phyloP scores from a whole-genome alignment of 1,284 basidiomycete species.

The Thecaphora thlaspeos region DNA sequence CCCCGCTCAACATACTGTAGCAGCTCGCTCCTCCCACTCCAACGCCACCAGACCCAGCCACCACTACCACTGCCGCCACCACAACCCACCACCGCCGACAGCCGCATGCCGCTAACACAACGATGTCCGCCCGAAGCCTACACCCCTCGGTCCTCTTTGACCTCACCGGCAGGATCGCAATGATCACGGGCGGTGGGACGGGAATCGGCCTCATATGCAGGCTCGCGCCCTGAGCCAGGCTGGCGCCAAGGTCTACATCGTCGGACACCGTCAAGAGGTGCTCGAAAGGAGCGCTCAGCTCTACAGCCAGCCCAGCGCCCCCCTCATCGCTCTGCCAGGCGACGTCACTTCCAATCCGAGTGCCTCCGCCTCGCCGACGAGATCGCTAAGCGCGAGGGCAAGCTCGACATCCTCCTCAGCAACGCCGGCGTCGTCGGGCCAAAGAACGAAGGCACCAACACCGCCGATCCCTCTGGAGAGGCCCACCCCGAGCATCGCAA shows the following conservation, averaged over 20 bases:
- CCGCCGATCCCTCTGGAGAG: constrained; percentile 22
- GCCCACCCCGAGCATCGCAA: constrained; percentile 36
- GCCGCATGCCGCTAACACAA: not conserved
- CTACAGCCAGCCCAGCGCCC: constrained; percentile 24
- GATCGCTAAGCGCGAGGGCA: constrained; percentile 26
- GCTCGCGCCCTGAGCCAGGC: constrained; percentile 71
- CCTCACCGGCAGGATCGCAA: constrained; percentile 62
- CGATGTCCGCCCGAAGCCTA: constrained; percentile 1
- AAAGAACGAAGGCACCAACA: constrained; percentile 34
- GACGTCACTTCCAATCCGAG: constrained; percentile 21
- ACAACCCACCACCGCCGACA: no score
- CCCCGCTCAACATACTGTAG: no score
- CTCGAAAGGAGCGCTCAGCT: constrained; percentile 31
- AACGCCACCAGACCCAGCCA: no score
- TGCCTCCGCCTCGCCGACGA: constrained; percentile 25
- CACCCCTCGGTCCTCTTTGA: constrained; percentile 18
- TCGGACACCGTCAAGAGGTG: constrained; percentile 26
- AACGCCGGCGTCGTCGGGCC: constrained; percentile 41
- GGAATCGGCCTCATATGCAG: constrained; percentile 73
- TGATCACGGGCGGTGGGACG: constrained; percentile 77
- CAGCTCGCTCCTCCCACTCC: no score
- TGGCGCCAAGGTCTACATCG: constrained; percentile 75
- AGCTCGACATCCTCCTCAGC: constrained; percentile 35
- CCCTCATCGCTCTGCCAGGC: constrained; percentile 24
- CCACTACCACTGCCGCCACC: not conserved